Evolutionary conservation across 2,329 filamentous ascomycete genomes (phyloP), one percentile per base, ranked within the genome.

Genomic region (Microcera coccophila): DNA sequence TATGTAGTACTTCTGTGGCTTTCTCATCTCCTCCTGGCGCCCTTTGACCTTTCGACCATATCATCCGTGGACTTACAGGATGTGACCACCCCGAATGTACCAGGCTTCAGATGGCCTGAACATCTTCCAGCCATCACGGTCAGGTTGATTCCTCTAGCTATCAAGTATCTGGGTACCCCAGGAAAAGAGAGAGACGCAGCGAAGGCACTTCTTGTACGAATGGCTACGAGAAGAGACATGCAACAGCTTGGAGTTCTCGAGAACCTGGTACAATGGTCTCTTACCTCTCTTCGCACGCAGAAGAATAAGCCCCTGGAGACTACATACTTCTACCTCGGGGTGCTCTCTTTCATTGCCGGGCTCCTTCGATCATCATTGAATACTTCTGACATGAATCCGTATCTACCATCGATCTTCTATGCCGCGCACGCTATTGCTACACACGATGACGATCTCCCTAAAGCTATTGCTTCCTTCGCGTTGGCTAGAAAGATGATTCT

Each of bases 181-280:
- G 89, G 90, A 0, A 96, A 95, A 57, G 91, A 96, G 61, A 81
- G 87, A 44, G 88, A 93, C 64, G 89, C 90, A 9, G 90, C 93
- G n/a, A 89, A 85, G 45, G 75, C 80, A 3, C 73, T 97, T 18
- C 73, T 98, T 7, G 87, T 95, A 15, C 79, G 90, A 35, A 73
- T 96, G 35, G 80, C 84, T n/a, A 81, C 90, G 62, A 80, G 93
- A 14, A 81, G 80, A 36, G 93, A 98, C 62, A 95, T 97, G 88
- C 87, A 91, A 64, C 71, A 78, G 38, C 68, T 90, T 9, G 82
- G 84, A 0, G 70, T 97, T 3, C 71, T 93, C 24, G 67, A 80
- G 35, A 73, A 76, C 2, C 70, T 95, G 9, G 75, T 89, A 3
- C 62, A 76, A 22, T 94, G 88, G 87, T 80, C 85, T 1, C 66